Conservation (phyloP, 768 basidiomycete genomes). For the Xerocomus potaroensis region DNA sequence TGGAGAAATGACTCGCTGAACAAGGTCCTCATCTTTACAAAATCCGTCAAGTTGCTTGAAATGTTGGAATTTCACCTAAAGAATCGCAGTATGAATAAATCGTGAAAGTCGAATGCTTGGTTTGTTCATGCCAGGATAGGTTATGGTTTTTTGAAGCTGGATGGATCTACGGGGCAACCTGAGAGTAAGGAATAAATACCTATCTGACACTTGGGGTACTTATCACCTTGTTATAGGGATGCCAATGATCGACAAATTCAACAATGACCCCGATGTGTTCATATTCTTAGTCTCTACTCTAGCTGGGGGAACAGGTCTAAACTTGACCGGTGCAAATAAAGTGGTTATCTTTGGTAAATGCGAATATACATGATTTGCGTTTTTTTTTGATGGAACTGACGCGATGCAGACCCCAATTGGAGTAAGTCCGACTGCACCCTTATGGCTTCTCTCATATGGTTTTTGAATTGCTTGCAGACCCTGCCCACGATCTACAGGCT, state of each 20-base stretch:
- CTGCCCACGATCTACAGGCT: constrained; percentile 91
- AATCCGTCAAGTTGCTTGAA: constrained; percentile 83
- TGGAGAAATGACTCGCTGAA: constrained; percentile 65
- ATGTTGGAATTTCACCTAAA: constrained; percentile 78
- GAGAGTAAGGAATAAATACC: constrained; percentile 50
- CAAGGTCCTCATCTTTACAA: constrained; percentile 93
- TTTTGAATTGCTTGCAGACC: constrained; percentile 53
- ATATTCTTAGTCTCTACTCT: constrained; percentile 87
- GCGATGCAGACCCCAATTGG: constrained; percentile 80
- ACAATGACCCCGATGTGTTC: constrained; percentile 66
- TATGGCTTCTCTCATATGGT: neutral
- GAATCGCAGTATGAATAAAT: constrained; percentile 38
- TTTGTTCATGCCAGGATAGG: constrained; percentile 26
- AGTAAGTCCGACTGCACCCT: constrained; percentile 55
- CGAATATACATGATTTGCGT: constrained; percentile 1
- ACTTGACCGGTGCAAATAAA: constrained; percentile 89
- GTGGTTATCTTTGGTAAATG: constrained; percentile 82
- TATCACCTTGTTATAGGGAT: constrained; percentile 49
- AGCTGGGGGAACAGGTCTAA: constrained; percentile 89
- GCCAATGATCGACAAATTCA: constrained; percentile 82
- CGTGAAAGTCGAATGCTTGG: neutral
- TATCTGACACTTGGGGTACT: neutral
- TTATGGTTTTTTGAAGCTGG: constrained; percentile 67
- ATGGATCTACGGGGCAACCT: constrained; percentile 65
- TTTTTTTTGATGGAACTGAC: neutral